Base-by-base conservation (phyloP, 805 yeast genomes). In the Saccharomycopsis sp. region DNA sequence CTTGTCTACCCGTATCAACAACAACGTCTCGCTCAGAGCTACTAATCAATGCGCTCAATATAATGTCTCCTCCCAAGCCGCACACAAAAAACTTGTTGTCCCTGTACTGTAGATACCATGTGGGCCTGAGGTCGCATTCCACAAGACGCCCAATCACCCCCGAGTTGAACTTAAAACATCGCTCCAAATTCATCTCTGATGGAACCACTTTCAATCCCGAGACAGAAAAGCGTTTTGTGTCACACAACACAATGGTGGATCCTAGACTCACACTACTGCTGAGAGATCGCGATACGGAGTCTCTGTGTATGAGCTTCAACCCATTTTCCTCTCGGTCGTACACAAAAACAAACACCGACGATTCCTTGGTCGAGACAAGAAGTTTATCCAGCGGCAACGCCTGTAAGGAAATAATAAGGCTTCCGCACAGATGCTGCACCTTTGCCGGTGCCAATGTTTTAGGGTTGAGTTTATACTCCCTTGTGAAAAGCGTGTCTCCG, bases 31-130 rank as follows among this genome's bases (percentile, higher is more conserved):
- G 16, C 48, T 51, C 54, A 8, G 34, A 15, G 4, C 37, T 21
- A 5, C 37, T 50, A 21, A 51, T 16, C 21, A 52, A 40, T 3
- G 37, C 40, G 24, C 34, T 34, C 3, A 34, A 12, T 20, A 7
- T 37, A 2, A 55, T 46, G 3, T 55, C 57, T 24, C 57, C 57
- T 14, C 54, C 50, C n/a, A 55, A 24, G 5, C 57, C 57, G 37
- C 57, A 55, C 14, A 50, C 48, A 20, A 55, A 14, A 37, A 55
- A 55, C 14, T 46, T 50, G 23, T 50, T 41, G 34, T 37, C 23
- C 3, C 23, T 7, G 7, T 34, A 9, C 3, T 14, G 16, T 7
- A 5, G 50, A 9, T 16, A 18, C 41, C 41, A 51, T 5, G 34
- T 18, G 16, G 57, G 44, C 7, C 51, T 50, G n/a, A 47, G 24